These are phyloP conservation scores for Gynandropsis gynandra DNA, from an alignment of 345 rosid genomes.

Conservation along the genomic window DNA sequence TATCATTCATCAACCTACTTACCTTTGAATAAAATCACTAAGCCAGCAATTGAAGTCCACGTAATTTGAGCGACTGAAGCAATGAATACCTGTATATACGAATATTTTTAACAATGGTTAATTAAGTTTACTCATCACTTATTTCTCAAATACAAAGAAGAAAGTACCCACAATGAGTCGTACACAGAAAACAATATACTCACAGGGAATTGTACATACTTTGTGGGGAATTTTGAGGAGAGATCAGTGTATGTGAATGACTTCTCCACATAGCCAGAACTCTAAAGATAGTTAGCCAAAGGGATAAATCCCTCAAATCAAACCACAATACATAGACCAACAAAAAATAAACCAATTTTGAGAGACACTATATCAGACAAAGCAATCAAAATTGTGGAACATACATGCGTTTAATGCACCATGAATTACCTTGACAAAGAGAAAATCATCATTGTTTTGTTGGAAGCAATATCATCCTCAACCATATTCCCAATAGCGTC, in stretches of 20 bases:
- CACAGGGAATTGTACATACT: constrained; percentile 93
- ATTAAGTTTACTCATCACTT: background rate
- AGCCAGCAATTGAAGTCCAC: constrained; percentile 97
- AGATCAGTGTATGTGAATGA: constrained; percentile 89
- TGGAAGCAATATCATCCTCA: too few species aligned
- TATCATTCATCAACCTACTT: constrained; percentile 12
- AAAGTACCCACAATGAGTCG: background rate
- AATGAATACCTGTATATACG: constrained; percentile 61
- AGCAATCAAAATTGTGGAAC: too few species aligned
- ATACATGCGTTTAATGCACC: too few species aligned
- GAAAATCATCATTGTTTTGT: too few species aligned
- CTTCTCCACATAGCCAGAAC: constrained; percentile 94
- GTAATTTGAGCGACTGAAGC: constrained; percentile 92
- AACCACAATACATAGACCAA: background rate
- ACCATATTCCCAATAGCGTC: too few species aligned
- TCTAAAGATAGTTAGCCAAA: constrained; percentile 43
- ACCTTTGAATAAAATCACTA: constrained; percentile 97
- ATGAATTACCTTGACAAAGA: too few species aligned
- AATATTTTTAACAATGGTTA: constrained; percentile 7
- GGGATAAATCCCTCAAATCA: background rate
- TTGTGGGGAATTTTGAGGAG: constrained; percentile 88
- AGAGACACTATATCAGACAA: too few species aligned
- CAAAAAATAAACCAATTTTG: too few species aligned
- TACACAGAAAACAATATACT: constrained; percentile 24
- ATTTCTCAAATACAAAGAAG: constrained; percentile 11